Conservation (phyloP, 306 rosid genomes). For the Cercis canadensis region DNA sequence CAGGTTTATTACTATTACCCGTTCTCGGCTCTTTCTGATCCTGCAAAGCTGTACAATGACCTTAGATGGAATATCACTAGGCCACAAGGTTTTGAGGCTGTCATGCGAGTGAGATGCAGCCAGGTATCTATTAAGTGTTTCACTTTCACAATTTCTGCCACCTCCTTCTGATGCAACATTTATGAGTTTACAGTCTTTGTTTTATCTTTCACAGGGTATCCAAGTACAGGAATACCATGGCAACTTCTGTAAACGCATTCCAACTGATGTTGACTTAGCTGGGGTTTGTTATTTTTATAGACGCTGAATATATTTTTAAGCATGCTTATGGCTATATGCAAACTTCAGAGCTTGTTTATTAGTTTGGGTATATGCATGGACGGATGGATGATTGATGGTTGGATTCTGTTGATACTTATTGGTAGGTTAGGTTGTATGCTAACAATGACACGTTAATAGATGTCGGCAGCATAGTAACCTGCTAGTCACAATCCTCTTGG, state of each 20-base stretch:
- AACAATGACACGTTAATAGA: background rate
- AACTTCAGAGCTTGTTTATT: constrained; percentile 11
- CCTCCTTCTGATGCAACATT: too few relatives aligned
- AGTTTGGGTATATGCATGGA: constrained; percentile 3
- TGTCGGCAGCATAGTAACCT: background rate
- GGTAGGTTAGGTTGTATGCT: constrained; percentile 11
- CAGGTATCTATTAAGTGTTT: too few relatives aligned
- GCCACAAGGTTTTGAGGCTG: too few relatives aligned
- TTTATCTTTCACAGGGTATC: too few relatives aligned
- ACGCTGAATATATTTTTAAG: constrained; percentile 23
- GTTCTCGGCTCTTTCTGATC: too few relatives aligned
- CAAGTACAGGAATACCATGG: constrained; percentile 95
- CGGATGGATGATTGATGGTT: constrained; percentile 22
- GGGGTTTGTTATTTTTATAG: constrained; percentile 75
- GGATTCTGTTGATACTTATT: constrained; percentile 21
- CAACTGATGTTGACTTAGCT: constrained; percentile 93
- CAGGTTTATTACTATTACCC: too few relatives aligned
- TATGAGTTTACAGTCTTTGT: too few relatives aligned
- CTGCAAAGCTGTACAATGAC: too few relatives aligned
- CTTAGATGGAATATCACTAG: too few relatives aligned
- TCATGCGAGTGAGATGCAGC: too few relatives aligned
- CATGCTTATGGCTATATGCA: constrained; percentile 8
- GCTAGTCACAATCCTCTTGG: constrained; percentile 3
- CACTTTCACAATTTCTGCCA: too few relatives aligned
- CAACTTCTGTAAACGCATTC: constrained; percentile 91